Percentiles rank a stretch among this genome's conserved stretches.
These are phyloP conservation scores for Solanum peruvianum DNA, from an alignment of 257 asterid genomes.

Conservation along the genomic window DNA sequence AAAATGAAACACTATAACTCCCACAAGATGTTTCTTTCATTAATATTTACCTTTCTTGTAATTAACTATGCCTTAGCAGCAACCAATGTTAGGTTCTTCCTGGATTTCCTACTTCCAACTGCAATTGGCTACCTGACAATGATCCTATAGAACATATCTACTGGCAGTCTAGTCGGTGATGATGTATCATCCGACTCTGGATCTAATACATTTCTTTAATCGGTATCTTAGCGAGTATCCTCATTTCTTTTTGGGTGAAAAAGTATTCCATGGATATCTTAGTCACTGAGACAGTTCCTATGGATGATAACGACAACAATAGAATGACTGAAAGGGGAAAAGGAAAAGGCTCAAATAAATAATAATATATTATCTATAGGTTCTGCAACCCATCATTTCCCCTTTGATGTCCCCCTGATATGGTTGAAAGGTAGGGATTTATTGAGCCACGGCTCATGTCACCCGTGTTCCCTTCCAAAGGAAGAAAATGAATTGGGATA, in stretches of 20 bases:
- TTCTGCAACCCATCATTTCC: background rate
- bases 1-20: slow-evolving; percentile 76
- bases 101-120: slow-evolving; percentile 86
- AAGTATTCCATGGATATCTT: slow-evolving; percentile 50
- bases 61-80: slow-evolving; percentile 93
- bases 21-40: slow-evolving; percentile 84
- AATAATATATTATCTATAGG: background rate
- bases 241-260: slow-evolving; percentile 72
- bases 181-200: slow-evolving; percentile 77
- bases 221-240: slow-evolving; percentile 73
- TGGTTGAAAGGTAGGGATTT: background rate
- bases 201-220: slow-evolving; percentile 46
- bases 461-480: background rate
- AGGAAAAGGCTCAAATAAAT: slow-evolving; percentile 16
- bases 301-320: background rate
- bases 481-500: background rate
- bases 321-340: background rate
- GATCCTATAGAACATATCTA: slow-evolving; percentile 90
- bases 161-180: slow-evolving; percentile 90
- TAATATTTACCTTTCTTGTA: slow-evolving; percentile 67
- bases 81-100: slow-evolving; percentile 50
- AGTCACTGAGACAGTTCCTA: slow-evolving; percentile 7
- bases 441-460: background rate
- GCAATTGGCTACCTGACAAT: slow-evolving; percentile 80
- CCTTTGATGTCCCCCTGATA: background rate